Conservation (phyloP, 2,329 filamentous ascomycete genomes). For the Aspergillus sp. region DNA sequence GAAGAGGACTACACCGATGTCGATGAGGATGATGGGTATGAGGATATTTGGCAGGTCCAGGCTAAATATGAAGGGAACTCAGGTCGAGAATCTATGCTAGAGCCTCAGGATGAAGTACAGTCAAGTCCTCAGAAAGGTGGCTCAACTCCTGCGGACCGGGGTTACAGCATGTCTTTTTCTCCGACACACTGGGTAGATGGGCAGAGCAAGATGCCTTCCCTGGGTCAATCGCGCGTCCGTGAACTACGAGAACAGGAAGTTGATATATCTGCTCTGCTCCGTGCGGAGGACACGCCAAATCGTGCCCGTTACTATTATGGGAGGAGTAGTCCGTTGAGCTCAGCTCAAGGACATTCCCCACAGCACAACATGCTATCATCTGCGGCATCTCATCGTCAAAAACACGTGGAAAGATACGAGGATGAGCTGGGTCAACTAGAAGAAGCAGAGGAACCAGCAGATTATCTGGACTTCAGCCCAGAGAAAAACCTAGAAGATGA, state of each 20-base stretch:
- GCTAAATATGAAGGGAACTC: slow-evolving; percentile 37
- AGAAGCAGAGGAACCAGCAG: slow-evolving; percentile 6
- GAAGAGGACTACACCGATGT: background rate
- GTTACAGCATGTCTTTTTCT: slow-evolving; percentile 26
- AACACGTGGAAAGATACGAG: slow-evolving; percentile 6
- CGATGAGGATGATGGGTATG: slow-evolving; percentile 35
- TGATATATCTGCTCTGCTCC: slow-evolving; percentile 34
- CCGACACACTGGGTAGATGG: slow-evolving; percentile 31
- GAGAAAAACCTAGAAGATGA: slow-evolving; percentile 23
- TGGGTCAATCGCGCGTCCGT: slow-evolving; percentile 34
- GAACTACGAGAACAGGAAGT: slow-evolving; percentile 36
- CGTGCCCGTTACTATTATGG: slow-evolving; percentile 35
- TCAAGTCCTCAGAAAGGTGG: slow-evolving; percentile 35
- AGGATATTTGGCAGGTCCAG: slow-evolving; percentile 51
- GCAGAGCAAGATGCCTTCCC: slow-evolving; percentile 25
- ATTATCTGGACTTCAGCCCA: slow-evolving; percentile 18
- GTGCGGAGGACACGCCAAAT: slow-evolving; percentile 36
- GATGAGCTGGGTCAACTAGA: background rate
- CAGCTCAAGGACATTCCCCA: background rate
- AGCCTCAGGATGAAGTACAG: slow-evolving; percentile 22
- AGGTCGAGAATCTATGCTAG: slow-evolving; percentile 17
- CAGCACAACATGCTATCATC: slow-evolving; percentile 1
- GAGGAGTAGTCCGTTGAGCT: background rate
- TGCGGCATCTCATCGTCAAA: slow-evolving; percentile 12
- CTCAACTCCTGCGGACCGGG: slow-evolving; percentile 22